Base-by-base conservation (phyloP, 164 flowering plant genomes). In the Malania oleifera region DNA sequence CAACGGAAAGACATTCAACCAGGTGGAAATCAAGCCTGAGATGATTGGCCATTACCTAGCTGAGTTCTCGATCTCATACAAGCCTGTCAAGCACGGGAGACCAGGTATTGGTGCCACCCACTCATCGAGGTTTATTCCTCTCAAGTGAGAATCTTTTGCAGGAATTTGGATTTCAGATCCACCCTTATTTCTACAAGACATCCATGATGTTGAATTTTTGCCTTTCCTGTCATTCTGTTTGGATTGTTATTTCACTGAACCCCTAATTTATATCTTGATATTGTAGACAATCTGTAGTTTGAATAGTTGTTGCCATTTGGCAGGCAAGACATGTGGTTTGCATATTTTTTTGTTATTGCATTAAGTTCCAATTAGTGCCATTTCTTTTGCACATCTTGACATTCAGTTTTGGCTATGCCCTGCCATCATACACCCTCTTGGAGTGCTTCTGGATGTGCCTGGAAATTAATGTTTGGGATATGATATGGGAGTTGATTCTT, bases 71-170 rank as follows among this genome's bases (percentile, higher is more conserved):
- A 80, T 83, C 67, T 71, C 79, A 4, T 83, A 83, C 76, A 83
- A 83, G 68, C 88, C 88, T 18, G 84, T 83, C 47, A 83, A 83
- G 85, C 88, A 83, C 51, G 88, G 83, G 59, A 73, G 83, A 51
- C 88, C 88, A 8, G 85, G 88, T 78, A 78, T 82, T 67, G 88
- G 88, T 75, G 88, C 85, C 38, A 83, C 88, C 59, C 83, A 80
- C 64, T 83, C 88, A 0, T 82, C 87, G 2, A 68, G 83, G 79
- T 83, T 83, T 67, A 80, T 80, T 68, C 82, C 80, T 52, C 84
- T 80, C 48, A 80, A 80, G 73, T 77, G 72, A 75, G 39, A n/a
- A 52, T 27, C 46, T 15, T 60, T 37, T 8, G 24, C 57, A 10
- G 43, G 12, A 4, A 17, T n/a, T 51, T n/a, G 5, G 31, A 49